Conservation (phyloP, 2,329 filamentous ascomycete genomes). For the Fonsecaea monophora region DNA sequence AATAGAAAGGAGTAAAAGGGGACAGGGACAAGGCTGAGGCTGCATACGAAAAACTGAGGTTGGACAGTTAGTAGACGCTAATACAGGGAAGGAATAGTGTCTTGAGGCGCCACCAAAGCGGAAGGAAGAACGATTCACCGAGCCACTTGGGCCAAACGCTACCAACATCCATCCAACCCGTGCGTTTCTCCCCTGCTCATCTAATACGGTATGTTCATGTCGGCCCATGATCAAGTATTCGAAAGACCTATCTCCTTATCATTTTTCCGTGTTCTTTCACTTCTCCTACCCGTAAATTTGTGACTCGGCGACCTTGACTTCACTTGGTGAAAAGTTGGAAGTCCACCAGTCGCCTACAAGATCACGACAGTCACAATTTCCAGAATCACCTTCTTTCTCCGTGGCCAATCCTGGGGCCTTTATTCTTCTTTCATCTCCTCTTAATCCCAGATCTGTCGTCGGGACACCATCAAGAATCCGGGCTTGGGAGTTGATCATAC, state of each 20-base stretch:
- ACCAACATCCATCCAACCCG: not conserved
- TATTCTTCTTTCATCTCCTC: not conserved
- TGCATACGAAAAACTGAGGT: not conserved
- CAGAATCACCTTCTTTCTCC: not conserved
- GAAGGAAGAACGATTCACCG: conserved; percentile 5
- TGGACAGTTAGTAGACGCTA: not conserved
- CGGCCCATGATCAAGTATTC: not conserved
- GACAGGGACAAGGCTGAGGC: not conserved
- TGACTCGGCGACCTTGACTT: not conserved
- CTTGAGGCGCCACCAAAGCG: not conserved
- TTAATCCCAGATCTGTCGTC: no score
- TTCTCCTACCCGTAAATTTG: not conserved
- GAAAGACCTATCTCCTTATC: not conserved
- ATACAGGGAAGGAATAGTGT: not conserved
- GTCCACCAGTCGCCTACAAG: not conserved
- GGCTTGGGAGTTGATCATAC: not conserved
- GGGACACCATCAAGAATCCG: not conserved
- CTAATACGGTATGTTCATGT: not conserved
- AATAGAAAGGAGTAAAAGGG: not conserved
- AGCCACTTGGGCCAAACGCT: conserved; percentile 3
- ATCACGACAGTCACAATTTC: not conserved
- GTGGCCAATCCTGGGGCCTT: not conserved
- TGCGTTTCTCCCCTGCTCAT: not conserved
- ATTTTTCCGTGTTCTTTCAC: conserved; percentile 6
- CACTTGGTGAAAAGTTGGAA: not conserved